Evolutionary conservation across 768 basidiomycete genomes (phyloP).

Genomic region (Trametes coccinea): DNA sequence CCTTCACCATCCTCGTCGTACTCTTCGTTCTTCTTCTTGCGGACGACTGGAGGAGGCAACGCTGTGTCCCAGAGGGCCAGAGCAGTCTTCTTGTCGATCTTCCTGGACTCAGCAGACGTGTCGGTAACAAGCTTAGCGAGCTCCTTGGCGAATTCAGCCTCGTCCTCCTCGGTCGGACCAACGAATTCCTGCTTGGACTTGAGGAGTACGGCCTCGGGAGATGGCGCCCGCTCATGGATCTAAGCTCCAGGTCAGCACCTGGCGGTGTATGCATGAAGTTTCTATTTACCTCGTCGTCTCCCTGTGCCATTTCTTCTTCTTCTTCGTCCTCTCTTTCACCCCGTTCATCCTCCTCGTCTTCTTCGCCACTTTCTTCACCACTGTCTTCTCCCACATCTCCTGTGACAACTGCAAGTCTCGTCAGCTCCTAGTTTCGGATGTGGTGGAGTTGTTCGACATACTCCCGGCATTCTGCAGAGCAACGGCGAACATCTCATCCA

Average conservation of each 20-base stretch:
- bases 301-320: constrained; percentile 56
- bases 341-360: constrained; percentile 47
- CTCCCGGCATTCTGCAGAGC: constrained; percentile 61
- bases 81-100: constrained; percentile 86
- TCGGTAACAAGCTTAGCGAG: constrained; percentile 94
- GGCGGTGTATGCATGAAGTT: not conserved
- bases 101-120: constrained; percentile 76
- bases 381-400: constrained; percentile 48
- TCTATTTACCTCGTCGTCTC: constrained; percentile 54
- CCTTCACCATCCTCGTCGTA: constrained; percentile 52
- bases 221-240: constrained; percentile 71
- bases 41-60: constrained; percentile 63
- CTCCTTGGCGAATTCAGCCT: constrained; percentile 93
- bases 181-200: constrained; percentile 70
- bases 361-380: constrained; percentile 65
- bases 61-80: constrained; percentile 88
- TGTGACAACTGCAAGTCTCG: not conserved
- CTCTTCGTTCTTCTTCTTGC: constrained; percentile 68
- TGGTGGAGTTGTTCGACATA: constrained; percentile 27
- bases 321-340: constrained; percentile 59
- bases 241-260: constrained; percentile 27
- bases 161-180: constrained; percentile 86
- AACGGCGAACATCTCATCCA: constrained; percentile 84
- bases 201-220: constrained; percentile 80
- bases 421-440: constrained; percentile 24